Evolutionary conservation across 768 basidiomycete species (phyloP).

Genomic region (Asterophora lycoperdoides): DNA sequence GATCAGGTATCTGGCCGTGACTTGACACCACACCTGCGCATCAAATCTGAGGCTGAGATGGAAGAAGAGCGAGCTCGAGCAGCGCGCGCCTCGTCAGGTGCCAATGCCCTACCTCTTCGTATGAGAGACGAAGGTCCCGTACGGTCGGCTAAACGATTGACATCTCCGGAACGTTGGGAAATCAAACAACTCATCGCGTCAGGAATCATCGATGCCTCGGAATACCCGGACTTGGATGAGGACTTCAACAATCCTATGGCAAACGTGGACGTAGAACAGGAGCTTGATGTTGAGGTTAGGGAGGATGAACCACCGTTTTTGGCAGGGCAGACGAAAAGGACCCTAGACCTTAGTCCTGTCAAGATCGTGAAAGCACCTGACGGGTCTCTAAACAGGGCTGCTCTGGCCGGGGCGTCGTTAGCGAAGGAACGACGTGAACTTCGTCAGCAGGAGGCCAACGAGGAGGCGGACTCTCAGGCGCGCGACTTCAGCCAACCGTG

Average conservation of each 20-base stretch:
- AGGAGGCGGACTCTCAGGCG: constrained; percentile 89
- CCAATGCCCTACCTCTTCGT: constrained; percentile 81
- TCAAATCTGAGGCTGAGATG: constrained; percentile 91
- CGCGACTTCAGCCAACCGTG: constrained; percentile 95
- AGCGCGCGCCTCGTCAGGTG: constrained; percentile 67
- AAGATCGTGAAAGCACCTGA: constrained; percentile 99
- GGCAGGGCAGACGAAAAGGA: constrained; percentile 93
- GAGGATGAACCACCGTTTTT: constrained; percentile 97
- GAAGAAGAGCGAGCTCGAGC: constrained; percentile 71
- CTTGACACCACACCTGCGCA: constrained; percentile 89
- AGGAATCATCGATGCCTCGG: constrained; percentile 85
- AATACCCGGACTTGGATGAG: constrained; percentile 91
- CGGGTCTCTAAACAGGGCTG: constrained; percentile 93
- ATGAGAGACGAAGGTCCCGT: constrained; percentile 50
- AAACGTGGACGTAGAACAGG: constrained; percentile 89
- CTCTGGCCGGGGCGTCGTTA: constrained; percentile 86
- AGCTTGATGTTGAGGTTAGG: constrained; percentile 93
- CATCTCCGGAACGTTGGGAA: constrained; percentile 98
- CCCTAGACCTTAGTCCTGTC: constrained; percentile 92
- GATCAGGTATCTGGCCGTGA: constrained; percentile 89
- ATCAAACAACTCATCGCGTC: constrained; percentile 98
- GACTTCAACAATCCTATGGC: constrained; percentile 73
- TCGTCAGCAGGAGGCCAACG: constrained; percentile 91
- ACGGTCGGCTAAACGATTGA: constrained; percentile 83
- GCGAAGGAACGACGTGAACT: constrained; percentile 95